Base-by-base conservation (phyloP, 192 early-diverging fungal genomes). In the Coemansia sp. region DNA sequence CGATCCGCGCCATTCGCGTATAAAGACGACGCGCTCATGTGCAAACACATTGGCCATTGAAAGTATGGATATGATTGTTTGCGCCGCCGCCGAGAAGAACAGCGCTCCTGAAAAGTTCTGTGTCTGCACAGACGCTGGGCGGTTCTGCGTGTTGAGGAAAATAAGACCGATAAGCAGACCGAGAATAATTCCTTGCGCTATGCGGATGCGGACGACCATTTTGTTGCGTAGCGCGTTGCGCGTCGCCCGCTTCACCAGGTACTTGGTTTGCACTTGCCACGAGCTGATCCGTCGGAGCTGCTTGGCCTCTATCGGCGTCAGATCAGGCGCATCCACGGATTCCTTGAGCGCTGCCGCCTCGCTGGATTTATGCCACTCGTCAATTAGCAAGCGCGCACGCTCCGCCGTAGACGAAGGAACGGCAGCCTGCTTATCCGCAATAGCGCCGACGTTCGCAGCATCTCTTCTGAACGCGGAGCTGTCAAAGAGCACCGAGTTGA, bases 101-200 rank as follows among this genome's bases (percentile, higher is more conserved):
- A 86, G 57, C 8, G 81, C 77, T 13, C 85, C 87, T 0, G 71
- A 65, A 54, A 75, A 71, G 67, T 89, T 84, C 62, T 88, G 87
- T 20, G 35, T 54, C 61, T 72, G 78, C 23, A 71, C 69, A 10
- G 61, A 33, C 4, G 54, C 69, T 0, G 68, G 55, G 35, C 70
- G 69, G 22, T 69, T 42, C 5, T 78, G 63, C 13, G 80, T 83
- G 66, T 81, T 84, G 20, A 86, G 69, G 59, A 76, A 89, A 17
- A 89, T 65, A 8, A 84, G 57, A 2, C 87, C 87, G 23, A 86
- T 73, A 38, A 89, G 61, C 10, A 89, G 69, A 9, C 75, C 81
- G n/a, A 87, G 65, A 33, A 85, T 65, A 8, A 72, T 17, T 0
- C 75, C 67, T 52, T 89, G 87, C 5, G 40, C 67, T 0, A 84